Base-by-base conservation (phyloP, 2,329 filamentous ascomycete genomes). In the Daldinia sp. region DNA sequence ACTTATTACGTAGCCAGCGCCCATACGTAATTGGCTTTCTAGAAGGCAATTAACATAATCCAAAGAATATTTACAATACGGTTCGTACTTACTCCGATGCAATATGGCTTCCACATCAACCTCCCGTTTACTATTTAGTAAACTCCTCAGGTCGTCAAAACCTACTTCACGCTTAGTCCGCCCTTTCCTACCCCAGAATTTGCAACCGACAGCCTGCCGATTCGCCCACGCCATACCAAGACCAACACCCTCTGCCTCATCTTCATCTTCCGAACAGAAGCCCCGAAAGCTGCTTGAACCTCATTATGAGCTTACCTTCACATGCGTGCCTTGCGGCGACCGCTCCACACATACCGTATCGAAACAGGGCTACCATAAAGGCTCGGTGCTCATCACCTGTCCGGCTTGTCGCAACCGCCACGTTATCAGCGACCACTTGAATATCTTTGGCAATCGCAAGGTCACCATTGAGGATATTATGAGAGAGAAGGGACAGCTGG, bases 321-420 rank as follows among this genome's bases (percentile, higher is more conserved):
- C 96, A 73, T 99, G 96, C 86, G 90, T 92, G 66, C 93, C 93
- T 35, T 99, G 96, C 82, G 84, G 86, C 51, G 83, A 87, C 39
- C 91, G 94, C 65, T 97, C 93, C n/a, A 87, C 89, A 12, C 97
- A 99, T 82, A 87, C 87, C 57, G 85, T 99, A 74, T 93, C 93
- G 33, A 98, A 98, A 81, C 96, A 98, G 78, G 96, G 93, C 35
- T 99, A 99, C 79, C 94, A 98, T 81, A 86, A 90, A 70, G 96
- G 96, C 39, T 95, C 93, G 1, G 91, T 96, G 4, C 84, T 99
- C 64, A 94, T 98, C 72, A 91, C 91, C 37, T 99, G 96, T 78
- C 95, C 96, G 0, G 84, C 85, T 3, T 99, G 96, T 81, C 90
- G 90, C 76, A 94, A 93, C 78, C 88, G 94, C 26, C 96, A 99